Base-by-base conservation (phyloP, 2,329 filamentous ascomycete species). In the Rhinocladiella mackenziei region DNA sequence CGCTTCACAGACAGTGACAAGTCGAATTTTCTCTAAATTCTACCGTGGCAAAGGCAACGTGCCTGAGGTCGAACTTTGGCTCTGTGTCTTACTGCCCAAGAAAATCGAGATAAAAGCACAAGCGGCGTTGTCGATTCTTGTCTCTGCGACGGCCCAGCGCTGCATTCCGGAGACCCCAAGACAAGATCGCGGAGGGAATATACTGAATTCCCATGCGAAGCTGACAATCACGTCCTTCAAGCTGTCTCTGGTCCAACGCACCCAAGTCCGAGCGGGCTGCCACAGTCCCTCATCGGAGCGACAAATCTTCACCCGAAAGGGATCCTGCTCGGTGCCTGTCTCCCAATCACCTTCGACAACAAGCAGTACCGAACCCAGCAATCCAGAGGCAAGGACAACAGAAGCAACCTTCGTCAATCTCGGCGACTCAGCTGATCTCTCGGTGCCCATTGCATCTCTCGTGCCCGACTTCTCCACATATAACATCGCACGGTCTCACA, bases 401-500 rank as follows among this genome's bases (percentile, higher is more conserved):
- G 5, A 25, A 31, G 11, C 10, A 6, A 14, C 34, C 4, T n/a
- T 8, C 5, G 36, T 45, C 42, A 45, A 45, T 17, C 47, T 50
- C 2, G 6, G 13, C 11, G 41, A 50, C 22, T 15, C 25, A 2
- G 25, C 20, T 9, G 33, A 50, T 25, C 31, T 50, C 10, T 34
- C 41, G 4, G 7, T 50, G 10, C 37, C 47, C 4, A 4, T 15
- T 6, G n/a, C 7, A 15, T n/a, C 20, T 3, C 17, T 50, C n/a
- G 22, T 17, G 15, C 8, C 47, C 5, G 42, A 45, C 23, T 50
- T 50, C 19, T 50, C 47, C 18, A 50, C 47, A 5, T 50, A 50
- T 42, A 50, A 50, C 22, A 50, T 50, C 23, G 47, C 47, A 4
- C 18, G 38, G 7, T 42, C 14, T 20, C 42, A 50, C 29, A 32